Percentiles rank a stretch among this genome's conserved stretches.
Conservation (phyloP, 78 protist genomes). For the Dictyostelium intermedium region DNA sequence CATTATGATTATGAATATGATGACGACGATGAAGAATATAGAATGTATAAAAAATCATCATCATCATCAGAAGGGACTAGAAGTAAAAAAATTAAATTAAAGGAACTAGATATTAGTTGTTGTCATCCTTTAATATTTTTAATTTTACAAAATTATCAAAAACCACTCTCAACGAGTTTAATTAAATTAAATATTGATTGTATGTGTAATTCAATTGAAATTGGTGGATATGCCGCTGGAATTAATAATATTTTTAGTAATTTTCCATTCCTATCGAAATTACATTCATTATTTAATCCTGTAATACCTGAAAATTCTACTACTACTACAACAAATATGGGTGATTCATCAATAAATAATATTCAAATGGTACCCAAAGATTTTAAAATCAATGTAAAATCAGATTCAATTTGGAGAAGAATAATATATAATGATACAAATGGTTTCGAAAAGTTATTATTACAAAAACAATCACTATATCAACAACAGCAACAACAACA, state of each 20-base stretch:
- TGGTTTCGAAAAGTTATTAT: background rate
- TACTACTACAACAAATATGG: background rate
- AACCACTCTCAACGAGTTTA: background rate
- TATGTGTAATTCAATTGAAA: background rate
- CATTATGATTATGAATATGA: background rate
- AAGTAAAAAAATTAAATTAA: background rate
- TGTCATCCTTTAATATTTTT: constrained; percentile 10
- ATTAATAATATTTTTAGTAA: background rate
- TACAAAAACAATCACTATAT: background rate
- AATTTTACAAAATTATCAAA: background rate
- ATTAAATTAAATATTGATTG: background rate
- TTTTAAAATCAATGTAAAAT: background rate
- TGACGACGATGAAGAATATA: background rate
- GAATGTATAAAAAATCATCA: background rate
- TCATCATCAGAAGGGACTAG: too few species aligned
- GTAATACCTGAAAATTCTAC: background rate
- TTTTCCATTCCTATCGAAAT: background rate
- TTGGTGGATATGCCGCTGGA: background rate
- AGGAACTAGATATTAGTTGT: background rate
- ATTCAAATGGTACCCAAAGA: background rate
- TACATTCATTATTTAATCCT: background rate
- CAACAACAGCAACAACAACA: background rate
- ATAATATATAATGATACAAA: background rate
- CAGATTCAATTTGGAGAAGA: background rate
- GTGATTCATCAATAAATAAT: background rate